These are phyloP conservation scores for Phytophthora pinifolia DNA, from an alignment of 352 stramenopile species.

Conservation along the genomic window DNA sequence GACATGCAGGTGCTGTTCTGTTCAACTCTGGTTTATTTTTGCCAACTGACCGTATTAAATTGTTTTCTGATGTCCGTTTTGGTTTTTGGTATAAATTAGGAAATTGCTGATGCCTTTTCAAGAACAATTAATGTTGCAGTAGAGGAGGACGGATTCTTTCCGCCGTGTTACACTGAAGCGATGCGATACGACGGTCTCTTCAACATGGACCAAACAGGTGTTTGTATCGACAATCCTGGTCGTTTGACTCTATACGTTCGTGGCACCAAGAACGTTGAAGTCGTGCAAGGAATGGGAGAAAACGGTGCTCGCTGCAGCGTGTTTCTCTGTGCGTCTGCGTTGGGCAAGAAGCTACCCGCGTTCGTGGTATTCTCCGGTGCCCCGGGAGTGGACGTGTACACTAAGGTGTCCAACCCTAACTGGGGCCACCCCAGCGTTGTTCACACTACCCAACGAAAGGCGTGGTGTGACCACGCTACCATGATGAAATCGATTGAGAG, in stretches of 20 bases:
- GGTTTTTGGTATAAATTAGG: not conserved
- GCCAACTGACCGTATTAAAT: too few species aligned
- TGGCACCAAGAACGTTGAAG: constrained; percentile 4
- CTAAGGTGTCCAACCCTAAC: not conserved
- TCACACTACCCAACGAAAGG: constrained; percentile 6
- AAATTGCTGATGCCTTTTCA: constrained; percentile 3
- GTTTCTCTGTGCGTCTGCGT: constrained; percentile 6
- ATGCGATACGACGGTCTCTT: not conserved
- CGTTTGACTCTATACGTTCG: constrained; percentile 2
- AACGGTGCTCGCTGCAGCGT: constrained; percentile 7
- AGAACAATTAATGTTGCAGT: constrained; percentile 1
- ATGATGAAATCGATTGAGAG: constrained; percentile 11
- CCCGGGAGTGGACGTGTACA: not conserved
- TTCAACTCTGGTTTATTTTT: not conserved
- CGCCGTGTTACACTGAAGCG: not conserved
- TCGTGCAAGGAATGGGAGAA: constrained; percentile 4
- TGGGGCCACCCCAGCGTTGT: constrained; percentile 1
- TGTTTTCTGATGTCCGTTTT: not conserved
- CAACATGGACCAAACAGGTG: constrained; percentile 8
- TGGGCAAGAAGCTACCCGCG: not conserved
- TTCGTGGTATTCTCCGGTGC: constrained; percentile 3
- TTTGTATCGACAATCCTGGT: constrained; percentile 8
- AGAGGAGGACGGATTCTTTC: not conserved
- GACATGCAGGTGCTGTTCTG: constrained; percentile 6
- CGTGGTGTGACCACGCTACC: constrained; percentile 1